Percentiles rank a stretch among this genome's conserved stretches.
Evolutionary conservation across 179 eudicot species (phyloP).

Genomic region (Beta macrorhiza): DNA sequence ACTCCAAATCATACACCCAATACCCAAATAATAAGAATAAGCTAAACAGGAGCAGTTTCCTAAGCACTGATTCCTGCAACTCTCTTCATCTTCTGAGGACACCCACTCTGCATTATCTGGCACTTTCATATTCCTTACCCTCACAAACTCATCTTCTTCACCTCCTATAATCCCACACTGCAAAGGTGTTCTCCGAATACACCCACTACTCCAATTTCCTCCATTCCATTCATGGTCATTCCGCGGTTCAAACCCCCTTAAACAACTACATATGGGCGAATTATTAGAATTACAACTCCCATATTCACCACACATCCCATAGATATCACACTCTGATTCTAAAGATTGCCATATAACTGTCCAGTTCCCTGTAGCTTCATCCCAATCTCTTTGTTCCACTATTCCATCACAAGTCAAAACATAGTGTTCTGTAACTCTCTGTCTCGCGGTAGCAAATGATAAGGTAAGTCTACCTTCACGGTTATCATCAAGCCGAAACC

Average conservation of each 20-base stretch:
- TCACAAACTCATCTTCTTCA: constrained; percentile 38
- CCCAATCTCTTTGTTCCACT: constrained; percentile 18
- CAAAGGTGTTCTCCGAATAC: constrained; percentile 34
- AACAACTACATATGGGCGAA: constrained; percentile 37
- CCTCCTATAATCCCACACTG: constrained; percentile 15
- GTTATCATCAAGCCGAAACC: constrained; percentile 12
- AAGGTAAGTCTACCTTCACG: neutral
- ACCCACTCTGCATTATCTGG: constrained; percentile 30
- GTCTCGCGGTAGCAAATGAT: neutral
- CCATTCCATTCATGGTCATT: constrained; percentile 33
- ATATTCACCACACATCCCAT: constrained; percentile 44
- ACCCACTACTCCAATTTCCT: constrained; percentile 44
- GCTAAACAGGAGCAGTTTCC: constrained; percentile 9
- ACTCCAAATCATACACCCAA: constrained; percentile 23
- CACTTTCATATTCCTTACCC: constrained; percentile 30
- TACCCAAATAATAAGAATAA: constrained; percentile 10
- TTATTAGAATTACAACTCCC: constrained; percentile 33
- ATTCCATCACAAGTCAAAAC: constrained; percentile 14
- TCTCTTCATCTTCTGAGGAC: neutral
- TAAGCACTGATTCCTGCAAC: constrained; percentile 3
- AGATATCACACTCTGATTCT: constrained; percentile 35
- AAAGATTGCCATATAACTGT: neutral
- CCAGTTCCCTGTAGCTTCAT: constrained; percentile 11
- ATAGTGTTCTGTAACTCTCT: neutral
- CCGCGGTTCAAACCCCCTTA: constrained; percentile 41